Conservation (phyloP, 1,139 yeast species). For the Spencermartinsiella ligniputridi region DNA sequence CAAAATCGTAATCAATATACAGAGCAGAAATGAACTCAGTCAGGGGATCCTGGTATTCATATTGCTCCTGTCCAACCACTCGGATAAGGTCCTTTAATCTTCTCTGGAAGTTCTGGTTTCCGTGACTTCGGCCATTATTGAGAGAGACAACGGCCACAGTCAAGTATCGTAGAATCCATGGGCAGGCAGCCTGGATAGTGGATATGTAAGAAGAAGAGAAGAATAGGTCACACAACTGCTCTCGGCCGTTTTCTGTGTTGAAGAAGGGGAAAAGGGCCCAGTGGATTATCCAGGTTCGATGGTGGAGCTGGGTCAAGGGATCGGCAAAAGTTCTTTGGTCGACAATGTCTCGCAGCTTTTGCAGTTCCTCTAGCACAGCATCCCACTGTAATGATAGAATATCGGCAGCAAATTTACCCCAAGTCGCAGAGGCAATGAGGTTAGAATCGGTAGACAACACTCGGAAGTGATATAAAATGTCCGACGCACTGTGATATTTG, state of each 20-base stretch:
- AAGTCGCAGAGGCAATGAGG: constrained; percentile 51
- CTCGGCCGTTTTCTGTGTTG: constrained; percentile 45
- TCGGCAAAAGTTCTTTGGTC: constrained; percentile 51
- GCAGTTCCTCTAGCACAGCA: constrained; percentile 48
- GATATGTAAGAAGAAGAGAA: constrained; percentile 55
- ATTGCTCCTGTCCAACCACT: constrained; percentile 53
- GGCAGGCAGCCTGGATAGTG: constrained; percentile 62
- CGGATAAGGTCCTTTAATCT: constrained; percentile 53
- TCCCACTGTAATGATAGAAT: constrained; percentile 50
- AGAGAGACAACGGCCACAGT: constrained; percentile 51
- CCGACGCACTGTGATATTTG: constrained; percentile 53
- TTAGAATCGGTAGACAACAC: constrained; percentile 48
- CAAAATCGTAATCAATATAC: constrained; percentile 54
- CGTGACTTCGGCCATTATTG: constrained; percentile 33
- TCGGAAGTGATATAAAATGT: constrained; percentile 51
- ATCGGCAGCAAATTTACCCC: constrained; percentile 60
- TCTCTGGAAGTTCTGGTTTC: constrained; percentile 40
- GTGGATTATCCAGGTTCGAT: constrained; percentile 62
- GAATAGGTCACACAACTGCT: constrained; percentile 49
- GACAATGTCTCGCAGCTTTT: constrained; percentile 50
- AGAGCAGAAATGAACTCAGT: constrained; percentile 50
- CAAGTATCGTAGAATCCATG: constrained; percentile 60
- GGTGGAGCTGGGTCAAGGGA: constrained; percentile 53
- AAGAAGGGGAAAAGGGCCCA: constrained; percentile 61
- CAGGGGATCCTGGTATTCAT: constrained; percentile 59